Base-by-base conservation (phyloP, 257 asterid genomes). In the Penstemon newberryi region DNA sequence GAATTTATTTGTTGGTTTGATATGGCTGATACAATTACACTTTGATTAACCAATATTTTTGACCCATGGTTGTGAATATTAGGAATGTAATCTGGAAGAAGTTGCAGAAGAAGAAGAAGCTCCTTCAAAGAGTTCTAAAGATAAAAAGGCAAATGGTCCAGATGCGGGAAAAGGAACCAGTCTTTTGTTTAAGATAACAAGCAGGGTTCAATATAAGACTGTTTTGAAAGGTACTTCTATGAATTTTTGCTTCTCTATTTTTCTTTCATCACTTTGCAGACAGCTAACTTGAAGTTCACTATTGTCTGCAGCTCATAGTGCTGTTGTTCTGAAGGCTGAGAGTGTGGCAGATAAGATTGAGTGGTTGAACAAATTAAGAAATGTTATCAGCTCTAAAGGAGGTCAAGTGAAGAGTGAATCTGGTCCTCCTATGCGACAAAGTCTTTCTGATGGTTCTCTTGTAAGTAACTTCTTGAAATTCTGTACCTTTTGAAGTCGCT, bases 11-110 rank as follows among this genome's bases (percentile, higher is more conserved):
- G 67, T 13, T 62, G 69, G 50, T 57, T 56, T 73, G 54, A 63
- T 65, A 47, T 25, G 53, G 64, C 50, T 58, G 39, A 50, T 25
- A 25, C 33, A 25, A 7, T 57, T 57, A 12, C 8, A 0, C 4
- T 57, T 57, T 36, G 44, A 36, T 54, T 41, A 46, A 50, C 52
- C 64, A 55, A 45, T 40, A 7, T 59, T 25, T 65, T 36, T 55
- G 50, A 50, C 55, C 37, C 45, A 9, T 67, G 57, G 12, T 53
- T 77, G 71, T 18, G 67, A 62, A 62, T 43, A 60, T 69, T 77
- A 93, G 99, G 99, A 93, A 65, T 93, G 99, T 83, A 87, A 88
- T 76, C 86, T 93, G 75, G 99, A 93, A 79, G 99, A 93, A 72
- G 82, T 86, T 66, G 37, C 89, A 56, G 96, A 90, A 50, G 97